Evolutionary conservation across 1,284 basidiomycete species (phyloP).

Genomic region (Cerrena zonata): DNA sequence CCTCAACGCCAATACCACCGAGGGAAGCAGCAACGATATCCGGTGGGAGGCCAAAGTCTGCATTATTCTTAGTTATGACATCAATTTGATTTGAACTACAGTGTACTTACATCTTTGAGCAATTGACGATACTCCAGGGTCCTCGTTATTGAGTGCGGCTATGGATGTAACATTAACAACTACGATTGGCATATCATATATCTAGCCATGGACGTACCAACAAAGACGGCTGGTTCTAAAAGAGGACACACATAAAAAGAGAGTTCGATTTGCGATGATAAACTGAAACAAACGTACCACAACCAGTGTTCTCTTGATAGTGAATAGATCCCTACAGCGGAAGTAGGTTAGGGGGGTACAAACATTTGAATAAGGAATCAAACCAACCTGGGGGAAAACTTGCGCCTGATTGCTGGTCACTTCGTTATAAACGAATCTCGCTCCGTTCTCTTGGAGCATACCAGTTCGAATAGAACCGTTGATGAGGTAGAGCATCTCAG

Average conservation of each 20-base stretch:
- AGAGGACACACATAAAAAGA: too few species aligned
- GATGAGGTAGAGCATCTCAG: slow-evolving; percentile 26
- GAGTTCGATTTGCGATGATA: background rate
- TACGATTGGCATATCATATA: too few species aligned
- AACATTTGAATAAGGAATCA: too few species aligned
- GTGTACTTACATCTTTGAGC: slow-evolving; percentile 24
- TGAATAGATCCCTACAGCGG: too few species aligned
- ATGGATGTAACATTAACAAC: slow-evolving; percentile 23
- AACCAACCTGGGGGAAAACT: slow-evolving; percentile 24
- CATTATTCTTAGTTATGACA: background rate
- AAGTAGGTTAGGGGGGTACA: too few species aligned
- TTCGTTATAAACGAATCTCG: slow-evolving; percentile 24
- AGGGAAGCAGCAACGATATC: slow-evolving; percentile 24
- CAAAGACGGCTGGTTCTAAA: too few species aligned
- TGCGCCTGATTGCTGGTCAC: slow-evolving; percentile 20
- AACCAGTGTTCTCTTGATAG: slow-evolving; percentile 25
- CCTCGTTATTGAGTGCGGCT: slow-evolving; percentile 25
- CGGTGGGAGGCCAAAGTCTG: slow-evolving; percentile 25
- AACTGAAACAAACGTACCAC: slow-evolving; percentile 19
- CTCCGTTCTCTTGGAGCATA: slow-evolving; percentile 26
- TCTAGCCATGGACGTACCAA: too few species aligned
- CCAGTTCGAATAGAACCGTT: slow-evolving; percentile 23
- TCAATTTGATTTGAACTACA: too few species aligned
- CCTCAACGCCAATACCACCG: slow-evolving; percentile 23
- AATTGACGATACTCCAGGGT: slow-evolving; percentile 22